Base-by-base conservation (phyloP, 169 alveolate genomes). In the Plasmodium gallinaceum region DNA sequence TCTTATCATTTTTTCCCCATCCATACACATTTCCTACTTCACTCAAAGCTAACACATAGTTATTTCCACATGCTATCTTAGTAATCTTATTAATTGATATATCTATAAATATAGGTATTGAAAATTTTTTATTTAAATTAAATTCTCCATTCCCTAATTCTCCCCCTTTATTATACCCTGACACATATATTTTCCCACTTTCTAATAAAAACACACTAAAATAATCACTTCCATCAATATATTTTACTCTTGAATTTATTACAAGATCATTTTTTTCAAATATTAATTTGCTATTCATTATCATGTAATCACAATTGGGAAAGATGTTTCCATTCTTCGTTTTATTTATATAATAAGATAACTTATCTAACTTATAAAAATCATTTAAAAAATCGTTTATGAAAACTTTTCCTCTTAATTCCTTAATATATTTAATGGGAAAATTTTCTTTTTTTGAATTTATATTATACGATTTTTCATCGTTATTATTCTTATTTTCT, bases 161-260 rank as follows among this genome's bases (percentile, higher is more conserved):
- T 74, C 99, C 99, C 80, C 95, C 94, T 45, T 96, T 93, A 57
- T 98, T 96, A 46, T 96, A 97, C 3, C 99, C 99, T 98, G 99
- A 97, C 9, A 98, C 88, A 94, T 94, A 97, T 9, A 98, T 95
- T 37, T 93, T 73, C 5, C 99, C 99, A 68, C 94, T 94, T 16
- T 94, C 97, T 24, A 96, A 74, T 52, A 93, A 71, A 91, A 93
- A 95, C 93, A 97, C 43, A 8, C 94, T 93, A 91, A 95, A 98
- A 72, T 95, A 93, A 14, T 95, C 92, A 57, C 99, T 98, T 52
- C 98, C 96, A 2, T 97, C 97, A 39, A 97, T 94, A 48, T 68
- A 90, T 39, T 68, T 89, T 16, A 92, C 87, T 58, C 75, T 92
- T 0, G 96, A 88, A 16, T 72, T 83, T 61, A 94, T 65, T 18